A percentile compares a stretch with the other conserved stretches of the same genome.
Conservation (phyloP, 2,329 filamentous ascomycete species). For the Gremmenia infestans region DNA sequence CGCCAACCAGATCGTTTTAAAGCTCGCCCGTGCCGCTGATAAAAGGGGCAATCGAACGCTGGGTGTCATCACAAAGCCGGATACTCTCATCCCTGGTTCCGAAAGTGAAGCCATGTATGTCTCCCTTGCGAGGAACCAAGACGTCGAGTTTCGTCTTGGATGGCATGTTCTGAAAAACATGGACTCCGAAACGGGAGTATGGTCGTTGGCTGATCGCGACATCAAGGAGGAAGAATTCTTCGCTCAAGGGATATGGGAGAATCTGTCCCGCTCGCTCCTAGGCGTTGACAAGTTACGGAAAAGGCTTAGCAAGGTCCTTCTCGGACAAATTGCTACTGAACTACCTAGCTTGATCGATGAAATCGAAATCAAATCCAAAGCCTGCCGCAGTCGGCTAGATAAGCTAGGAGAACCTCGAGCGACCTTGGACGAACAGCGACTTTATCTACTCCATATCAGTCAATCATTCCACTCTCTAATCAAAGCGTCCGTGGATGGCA, state of each 20-base stretch:
- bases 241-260: slow-evolving; percentile 36
- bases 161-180: slow-evolving; percentile 50
- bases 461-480: slow-evolving; percentile 41
- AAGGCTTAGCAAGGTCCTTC: slow-evolving; percentile 47
- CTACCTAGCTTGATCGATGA: slow-evolving; percentile 43
- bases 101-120: slow-evolving; percentile 37
- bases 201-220: slow-evolving; percentile 34
- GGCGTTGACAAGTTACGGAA: slow-evolving; percentile 45
- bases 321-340: slow-evolving; percentile 41
- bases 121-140: slow-evolving; percentile 39
- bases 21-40: slow-evolving; percentile 8
- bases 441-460: slow-evolving; percentile 43
- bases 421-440: slow-evolving; percentile 42
- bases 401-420: slow-evolving; percentile 45
- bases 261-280: slow-evolving; percentile 33
- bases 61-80: slow-evolving; percentile 51
- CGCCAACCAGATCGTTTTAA: background rate
- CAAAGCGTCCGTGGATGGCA: slow-evolving; percentile 44
- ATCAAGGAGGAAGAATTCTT: slow-evolving; percentile 41
- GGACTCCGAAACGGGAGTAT: slow-evolving; percentile 24
- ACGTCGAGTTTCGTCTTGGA: slow-evolving; percentile 44
- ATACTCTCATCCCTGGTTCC: slow-evolving; percentile 38
- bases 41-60: slow-evolving; percentile 10
- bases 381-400: slow-evolving; percentile 36
- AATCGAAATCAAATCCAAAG: slow-evolving; percentile 34